phyloP scores from a whole-genome alignment of 192 early-diverging fungal genomes.

The Mortierella hygrophila region DNA sequence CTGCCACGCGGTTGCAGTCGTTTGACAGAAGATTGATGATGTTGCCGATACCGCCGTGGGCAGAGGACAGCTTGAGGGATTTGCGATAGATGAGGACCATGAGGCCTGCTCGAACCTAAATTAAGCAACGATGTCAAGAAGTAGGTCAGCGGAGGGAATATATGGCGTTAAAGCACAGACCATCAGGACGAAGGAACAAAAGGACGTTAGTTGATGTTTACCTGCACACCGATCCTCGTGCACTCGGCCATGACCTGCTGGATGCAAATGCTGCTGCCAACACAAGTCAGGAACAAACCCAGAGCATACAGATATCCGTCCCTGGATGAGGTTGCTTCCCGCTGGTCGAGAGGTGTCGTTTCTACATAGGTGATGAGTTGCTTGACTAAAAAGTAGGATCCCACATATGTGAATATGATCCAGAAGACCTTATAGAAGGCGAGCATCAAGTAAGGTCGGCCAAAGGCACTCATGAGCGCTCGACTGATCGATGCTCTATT shows the following conservation, averaged over 20 bases:
- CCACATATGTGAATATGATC: conserved; percentile 72
- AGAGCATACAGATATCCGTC: conserved; percentile 69
- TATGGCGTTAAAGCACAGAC: not conserved
- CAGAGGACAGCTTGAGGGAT: conserved; percentile 70
- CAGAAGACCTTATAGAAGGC: conserved; percentile 75
- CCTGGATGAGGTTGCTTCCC: not conserved
- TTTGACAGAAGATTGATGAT: conserved; percentile 79
- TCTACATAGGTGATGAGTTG: conserved; percentile 60
- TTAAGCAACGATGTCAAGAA: not conserved
- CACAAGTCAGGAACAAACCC: conserved; percentile 64
- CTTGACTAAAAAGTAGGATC: conserved; percentile 68
- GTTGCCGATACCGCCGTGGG: conserved; percentile 75
- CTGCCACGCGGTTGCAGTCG: conserved; percentile 79
- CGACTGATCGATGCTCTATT: conserved; percentile 66
- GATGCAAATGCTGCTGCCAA: conserved; percentile 56
- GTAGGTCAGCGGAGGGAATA: not conserved
- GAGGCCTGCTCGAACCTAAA: conserved; percentile 75
- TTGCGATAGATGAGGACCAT: conserved; percentile 85
- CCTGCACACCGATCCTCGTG: conserved; percentile 61
- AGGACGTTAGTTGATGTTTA: not conserved
- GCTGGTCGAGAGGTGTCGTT: conserved; percentile 6
- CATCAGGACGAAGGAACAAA: not conserved
- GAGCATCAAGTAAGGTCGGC: conserved; percentile 62
- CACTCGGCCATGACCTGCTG: conserved; percentile 60
- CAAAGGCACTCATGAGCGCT: conserved; percentile 71